Evolutionary conservation across 192 early-diverging fungal genomes (phyloP), one percentile per base, ranked within the genome.

Genomic region (Linnemannia zychae): DNA sequence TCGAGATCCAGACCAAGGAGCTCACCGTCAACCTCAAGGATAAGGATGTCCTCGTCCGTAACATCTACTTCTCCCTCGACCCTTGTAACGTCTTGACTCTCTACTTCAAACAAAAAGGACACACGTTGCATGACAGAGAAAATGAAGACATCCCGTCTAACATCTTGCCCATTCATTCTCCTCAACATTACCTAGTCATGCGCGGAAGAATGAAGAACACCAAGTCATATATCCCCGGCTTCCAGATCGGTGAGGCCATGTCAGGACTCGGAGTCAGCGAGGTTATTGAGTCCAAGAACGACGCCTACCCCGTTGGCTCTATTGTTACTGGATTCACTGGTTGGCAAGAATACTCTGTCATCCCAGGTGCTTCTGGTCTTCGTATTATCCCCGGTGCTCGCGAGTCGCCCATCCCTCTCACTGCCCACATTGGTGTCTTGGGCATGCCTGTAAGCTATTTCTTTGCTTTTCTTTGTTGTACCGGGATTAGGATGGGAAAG

Each of bases 31-130:
- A 89, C 22, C 72, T 94, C 9, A 77, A 84, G 48, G 82, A 89
- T 18, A 87, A 81, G 9, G 88, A 92, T 63, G 80, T 90, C 47
- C 66, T 96, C 37, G 66, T 97, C 22, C 93, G 94, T 67, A 91
- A 90, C 50, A 88, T 93, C 34, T 93, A 87, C 75, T 83, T 96
- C 24, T 95, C 94, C 12, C 85, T 96, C 20, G 95, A 97, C 87
- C 95, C 95, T 37, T 96, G 97, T 84, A n/a, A 93, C 95, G 93
- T 91, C 11, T 68, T 33, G 3, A 20, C 65, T 36, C 40, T 74
- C 11, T n/a, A n/a, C n/a, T n/a, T n/a, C n/a, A n/a, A n/a, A n/a
- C n/a, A n/a, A n/a, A n/a, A n/a, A n/a, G n/a, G n/a, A n/a, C n/a
- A n/a, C n/a, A n/a, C n/a, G n/a, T n/a, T n/a, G n/a, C n/a, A n/a